A percentile compares a stretch with the other conserved stretches of the same genome.
These are phyloP conservation scores for Escovopsis sp. DNA, from an alignment of 2,329 filamentous ascomycete species.

Conservation along the genomic window DNA sequence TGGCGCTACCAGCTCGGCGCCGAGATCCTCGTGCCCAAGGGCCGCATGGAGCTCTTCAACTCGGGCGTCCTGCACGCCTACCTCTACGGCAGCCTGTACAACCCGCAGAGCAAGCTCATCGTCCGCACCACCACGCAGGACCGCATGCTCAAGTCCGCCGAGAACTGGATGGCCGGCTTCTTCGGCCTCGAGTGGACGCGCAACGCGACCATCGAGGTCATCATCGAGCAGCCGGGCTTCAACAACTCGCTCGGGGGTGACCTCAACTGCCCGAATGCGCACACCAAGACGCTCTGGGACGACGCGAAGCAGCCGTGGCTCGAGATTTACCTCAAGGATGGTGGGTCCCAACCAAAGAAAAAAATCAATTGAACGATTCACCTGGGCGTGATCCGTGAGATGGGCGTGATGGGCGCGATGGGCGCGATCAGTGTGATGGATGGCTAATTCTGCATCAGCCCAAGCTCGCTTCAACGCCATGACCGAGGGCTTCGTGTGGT, in stretches of 20 bases:
- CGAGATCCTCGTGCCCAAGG: slow-evolving; percentile 58
- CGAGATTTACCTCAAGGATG: slow-evolving; percentile 46
- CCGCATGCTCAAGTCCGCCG: slow-evolving; percentile 61
- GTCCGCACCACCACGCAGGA: slow-evolving; percentile 63
- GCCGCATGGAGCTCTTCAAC: slow-evolving; percentile 58
- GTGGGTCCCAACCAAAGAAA: too few relatives aligned
- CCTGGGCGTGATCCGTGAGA: too few relatives aligned
- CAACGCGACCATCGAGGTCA: slow-evolving; percentile 56
- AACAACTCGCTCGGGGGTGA: slow-evolving; percentile 61
- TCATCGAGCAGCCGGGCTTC: slow-evolving; percentile 46
- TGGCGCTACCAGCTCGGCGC: slow-evolving; percentile 56
- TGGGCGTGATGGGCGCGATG: too few relatives aligned
- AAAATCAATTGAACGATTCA: too few relatives aligned
- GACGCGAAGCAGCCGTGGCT: slow-evolving; percentile 45
- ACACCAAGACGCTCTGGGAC: slow-evolving; percentile 32
- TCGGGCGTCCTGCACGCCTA: slow-evolving; percentile 57
- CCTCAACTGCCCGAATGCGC: slow-evolving; percentile 48
- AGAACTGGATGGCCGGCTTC: slow-evolving; percentile 67
- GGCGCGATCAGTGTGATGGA: too few relatives aligned
- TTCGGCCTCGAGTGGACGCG: slow-evolving; percentile 59
- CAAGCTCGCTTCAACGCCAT: slow-evolving; percentile 41
- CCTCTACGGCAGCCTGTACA: slow-evolving; percentile 55
- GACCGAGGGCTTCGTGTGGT: slow-evolving; percentile 47
- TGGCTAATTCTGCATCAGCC: too few relatives aligned
- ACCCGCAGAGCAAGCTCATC: slow-evolving; percentile 57